Conservation (phyloP, 139 green algal species). For the Micromonas pusilla region DNA sequence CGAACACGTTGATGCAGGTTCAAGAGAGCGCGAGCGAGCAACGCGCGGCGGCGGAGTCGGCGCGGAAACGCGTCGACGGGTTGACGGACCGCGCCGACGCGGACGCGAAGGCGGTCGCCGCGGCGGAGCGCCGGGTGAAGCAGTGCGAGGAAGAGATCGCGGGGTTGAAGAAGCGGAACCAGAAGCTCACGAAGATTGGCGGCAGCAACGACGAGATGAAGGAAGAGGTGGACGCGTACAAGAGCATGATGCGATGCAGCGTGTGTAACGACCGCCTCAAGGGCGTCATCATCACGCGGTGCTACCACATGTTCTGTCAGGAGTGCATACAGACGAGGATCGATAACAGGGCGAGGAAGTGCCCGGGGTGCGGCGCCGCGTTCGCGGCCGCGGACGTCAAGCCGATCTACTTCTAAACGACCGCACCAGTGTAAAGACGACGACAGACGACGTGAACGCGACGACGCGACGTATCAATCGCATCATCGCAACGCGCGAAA, state of each 20-base stretch:
- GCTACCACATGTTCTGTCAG: constrained; percentile 18
- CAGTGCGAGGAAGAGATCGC: neutral
- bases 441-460: neutral
- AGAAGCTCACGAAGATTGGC: neutral
- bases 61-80: neutral
- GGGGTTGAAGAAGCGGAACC: constrained; percentile 7
- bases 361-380: constrained; percentile 1
- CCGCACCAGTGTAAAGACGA: neutral
- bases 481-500: neutral
- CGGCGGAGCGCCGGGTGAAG: neutral
- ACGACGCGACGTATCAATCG: neutral
- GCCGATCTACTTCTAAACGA: constrained; percentile 12
- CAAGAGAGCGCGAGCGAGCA: neutral
- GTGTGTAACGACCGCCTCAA: constrained; percentile 8
- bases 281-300: constrained; percentile 1
- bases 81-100: neutral
- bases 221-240: constrained; percentile 17
- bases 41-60: neutral
- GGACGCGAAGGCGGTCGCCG: neutral
- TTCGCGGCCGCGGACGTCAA: neutral
- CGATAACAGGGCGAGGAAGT: neutral
- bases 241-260: constrained; percentile 3
- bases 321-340: constrained; percentile 3
- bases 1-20: neutral
- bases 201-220: neutral